phyloP scores from a whole-genome alignment of 2,329 filamentous ascomycete genomes.

The Sphaerulina musiva region DNA sequence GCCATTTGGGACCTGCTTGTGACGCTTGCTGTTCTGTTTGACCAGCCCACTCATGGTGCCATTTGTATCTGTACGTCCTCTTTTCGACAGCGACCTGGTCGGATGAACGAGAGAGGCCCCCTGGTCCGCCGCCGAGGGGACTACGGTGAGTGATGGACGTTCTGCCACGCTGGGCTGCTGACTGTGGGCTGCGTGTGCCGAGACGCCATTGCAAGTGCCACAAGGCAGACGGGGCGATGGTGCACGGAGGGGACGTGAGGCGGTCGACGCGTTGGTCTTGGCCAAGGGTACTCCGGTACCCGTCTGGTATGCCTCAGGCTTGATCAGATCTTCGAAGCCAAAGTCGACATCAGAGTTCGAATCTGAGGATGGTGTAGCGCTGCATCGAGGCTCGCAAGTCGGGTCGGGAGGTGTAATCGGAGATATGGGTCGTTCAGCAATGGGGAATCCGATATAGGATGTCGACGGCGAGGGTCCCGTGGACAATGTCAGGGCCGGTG shows the following conservation, averaged over 20 bases:
- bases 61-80: constrained; percentile 1
- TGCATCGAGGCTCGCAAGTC: not conserved
- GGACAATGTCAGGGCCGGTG: not conserved
- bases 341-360: not conserved
- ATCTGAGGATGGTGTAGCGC: not conserved
- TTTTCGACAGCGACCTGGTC: not conserved
- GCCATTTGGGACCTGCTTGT: constrained; percentile 5
- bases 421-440: not conserved
- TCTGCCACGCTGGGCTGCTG: too few relatives aligned
- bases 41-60: not conserved
- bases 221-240: not conserved
- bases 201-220: too few relatives aligned
- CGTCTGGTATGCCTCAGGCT: not conserved
- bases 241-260: not conserved
- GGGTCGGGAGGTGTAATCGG: not conserved
- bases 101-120: too few relatives aligned
- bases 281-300: not conserved
- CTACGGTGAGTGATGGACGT: too few relatives aligned
- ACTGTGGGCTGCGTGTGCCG: too few relatives aligned
- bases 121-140: too few relatives aligned
- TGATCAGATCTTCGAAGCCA: not conserved
- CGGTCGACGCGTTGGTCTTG: not conserved
- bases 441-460: not conserved
- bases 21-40: constrained; percentile 1
- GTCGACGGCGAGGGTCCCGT: not conserved